Base-by-base conservation (phyloP, 495 filamentous ascomycete genomes). In the Aspergillus hancockii region DNA sequence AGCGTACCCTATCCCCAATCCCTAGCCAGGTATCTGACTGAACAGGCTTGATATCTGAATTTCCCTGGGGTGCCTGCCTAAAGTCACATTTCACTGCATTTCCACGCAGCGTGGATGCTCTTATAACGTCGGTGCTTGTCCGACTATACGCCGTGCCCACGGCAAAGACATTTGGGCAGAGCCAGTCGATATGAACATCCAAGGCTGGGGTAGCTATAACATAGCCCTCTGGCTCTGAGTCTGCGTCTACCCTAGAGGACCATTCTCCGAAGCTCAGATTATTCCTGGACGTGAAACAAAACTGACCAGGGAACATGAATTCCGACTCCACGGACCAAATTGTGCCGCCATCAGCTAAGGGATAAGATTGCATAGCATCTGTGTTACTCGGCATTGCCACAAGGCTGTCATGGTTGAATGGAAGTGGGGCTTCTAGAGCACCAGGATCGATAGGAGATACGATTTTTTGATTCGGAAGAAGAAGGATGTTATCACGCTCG, bases 261-360 rank as follows among this genome's bases (percentile, higher is more conserved):
- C 81, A 84, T 32, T 71, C 63, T 0, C 81, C 81, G 52, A 72
- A 63, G 38, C 75, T 68, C 47, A 88, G 58, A 58, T 84, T 83
- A 13, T 68, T 76, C 41, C 79, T 78, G 53, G 75, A 75, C 0
- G 82, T 84, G 34, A 66, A 63, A 12, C 80, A 77, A 43, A 69
- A 71, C 59, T 84, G 79, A 8, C 85, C 85, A 28, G 73, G 69
- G 16, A 64, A 71, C 28, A 73, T 63, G 41, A 53, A 49, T 14
- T 67, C 64, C 32, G 59, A 47, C 14, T 64, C 53, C 9, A 49
- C 21, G 2, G 65, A 57, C 55, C 60, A 59, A 22, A 54, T 4
- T 40, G 32, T 38, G 4, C 46, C 47, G 9, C 59, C 53, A 41
- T 63, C 19, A 19, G 28, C 34, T 28, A 61, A 18, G 28, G 38